phyloP scores from a whole-genome alignment of 139 green algal species.

The Tetraselmis striata region DNA sequence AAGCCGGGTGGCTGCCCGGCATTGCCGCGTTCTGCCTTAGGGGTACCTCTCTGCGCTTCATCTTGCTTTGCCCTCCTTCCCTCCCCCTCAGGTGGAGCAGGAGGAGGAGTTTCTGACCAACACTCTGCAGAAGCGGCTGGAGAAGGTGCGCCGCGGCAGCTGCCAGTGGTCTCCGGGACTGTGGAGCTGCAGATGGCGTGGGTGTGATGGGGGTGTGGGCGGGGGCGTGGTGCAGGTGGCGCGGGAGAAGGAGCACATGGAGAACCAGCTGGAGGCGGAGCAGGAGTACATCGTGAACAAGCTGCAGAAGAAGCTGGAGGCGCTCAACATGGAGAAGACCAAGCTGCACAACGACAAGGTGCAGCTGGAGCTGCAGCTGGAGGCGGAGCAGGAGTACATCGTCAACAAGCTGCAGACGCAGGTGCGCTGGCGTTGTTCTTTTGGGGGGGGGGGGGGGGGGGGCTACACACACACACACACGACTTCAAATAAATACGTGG shows the following conservation, averaged over 20 bases:
- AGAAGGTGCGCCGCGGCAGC: slow-evolving; percentile 37
- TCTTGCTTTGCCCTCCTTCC: not conserved
- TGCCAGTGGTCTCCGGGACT: not conserved
- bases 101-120: slow-evolving; percentile 78
- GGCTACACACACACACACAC: not conserved
- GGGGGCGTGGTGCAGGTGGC: slow-evolving; percentile 9
- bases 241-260: slow-evolving; percentile 26
- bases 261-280: slow-evolving; percentile 53
- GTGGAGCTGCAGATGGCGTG: not conserved
- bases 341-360: slow-evolving; percentile 30
- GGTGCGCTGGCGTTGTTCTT: no score
- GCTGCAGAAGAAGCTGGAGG: slow-evolving; percentile 49
- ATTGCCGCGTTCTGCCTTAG: not conserved
- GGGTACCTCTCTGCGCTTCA: not conserved
- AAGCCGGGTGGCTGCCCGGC: not conserved
- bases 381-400: slow-evolving; percentile 66
- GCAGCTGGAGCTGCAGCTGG: slow-evolving; percentile 53
- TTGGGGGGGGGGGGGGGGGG: not conserved
- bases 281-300: slow-evolving; percentile 66
- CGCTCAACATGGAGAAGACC: slow-evolving; percentile 14
- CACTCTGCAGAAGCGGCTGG: slow-evolving; percentile 65
- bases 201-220: not conserved
- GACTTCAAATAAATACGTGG: not conserved
- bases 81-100: slow-evolving; percentile 49
- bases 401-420: slow-evolving; percentile 78